These are phyloP conservation scores for Globisporangium cylindrosporum DNA, from an alignment of 352 stramenopile species.

Conservation along the genomic window DNA sequence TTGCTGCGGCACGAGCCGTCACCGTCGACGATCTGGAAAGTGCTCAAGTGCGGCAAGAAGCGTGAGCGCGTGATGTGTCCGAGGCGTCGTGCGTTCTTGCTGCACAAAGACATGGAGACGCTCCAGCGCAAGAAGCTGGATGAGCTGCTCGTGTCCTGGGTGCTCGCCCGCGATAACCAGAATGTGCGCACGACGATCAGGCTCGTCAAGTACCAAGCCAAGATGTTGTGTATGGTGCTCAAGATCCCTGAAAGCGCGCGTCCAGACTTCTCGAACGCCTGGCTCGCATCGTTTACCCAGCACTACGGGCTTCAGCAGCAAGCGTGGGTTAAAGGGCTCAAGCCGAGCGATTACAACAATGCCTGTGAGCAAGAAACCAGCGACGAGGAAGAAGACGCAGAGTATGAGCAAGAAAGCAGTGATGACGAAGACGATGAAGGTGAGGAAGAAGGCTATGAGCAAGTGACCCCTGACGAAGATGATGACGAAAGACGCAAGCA, in stretches of 20 bases:
- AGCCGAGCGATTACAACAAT: no score
- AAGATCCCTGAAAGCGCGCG: constrained; percentile 20
- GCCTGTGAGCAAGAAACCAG: not conserved
- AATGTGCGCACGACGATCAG: constrained; percentile 22
- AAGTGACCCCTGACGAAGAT: no score
- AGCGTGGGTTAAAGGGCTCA: no score
- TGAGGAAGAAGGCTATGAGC: not conserved
- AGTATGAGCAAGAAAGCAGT: not conserved
- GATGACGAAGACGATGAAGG: not conserved
- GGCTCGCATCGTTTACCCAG: constrained; percentile 52
- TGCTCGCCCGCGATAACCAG: constrained; percentile 30
- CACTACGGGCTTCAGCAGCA: constrained; percentile 24
- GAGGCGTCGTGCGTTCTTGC: not conserved
- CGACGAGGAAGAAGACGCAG: not conserved
- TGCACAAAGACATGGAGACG: constrained; percentile 2
- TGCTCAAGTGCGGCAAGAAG: constrained; percentile 6
- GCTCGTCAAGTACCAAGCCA: constrained; percentile 35
- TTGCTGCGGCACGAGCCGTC: constrained; percentile 5
- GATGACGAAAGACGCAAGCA: no score
- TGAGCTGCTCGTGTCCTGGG: constrained; percentile 39
- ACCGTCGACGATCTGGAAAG: constrained; percentile 12
- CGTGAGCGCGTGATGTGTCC: not conserved
- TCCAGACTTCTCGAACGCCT: constrained; percentile 59
- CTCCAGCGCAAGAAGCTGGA: constrained; percentile 52
- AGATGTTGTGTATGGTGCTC: constrained; percentile 34